Evolutionary conservation across 2,329 filamentous ascomycete species (phyloP).

Genomic region (Alternaria ethzedia): DNA sequence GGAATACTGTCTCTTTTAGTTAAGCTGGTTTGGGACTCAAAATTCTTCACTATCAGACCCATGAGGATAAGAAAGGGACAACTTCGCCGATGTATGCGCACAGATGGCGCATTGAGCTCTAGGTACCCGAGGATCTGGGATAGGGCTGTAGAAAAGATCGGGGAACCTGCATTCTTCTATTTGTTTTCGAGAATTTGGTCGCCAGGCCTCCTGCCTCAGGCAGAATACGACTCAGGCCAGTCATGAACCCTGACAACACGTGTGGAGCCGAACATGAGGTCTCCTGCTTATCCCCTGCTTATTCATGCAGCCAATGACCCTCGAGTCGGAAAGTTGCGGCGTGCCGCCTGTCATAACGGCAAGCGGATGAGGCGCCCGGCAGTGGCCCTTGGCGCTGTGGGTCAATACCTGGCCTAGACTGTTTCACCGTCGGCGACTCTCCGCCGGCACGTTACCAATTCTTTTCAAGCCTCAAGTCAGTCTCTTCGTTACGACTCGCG

Average conservation of each 20-base stretch:
- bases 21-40: background rate
- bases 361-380: background rate
- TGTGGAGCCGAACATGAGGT: conserved; percentile 8
- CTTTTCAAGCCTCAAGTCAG: background rate
- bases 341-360: background rate
- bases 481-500: background rate
- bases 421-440: background rate
- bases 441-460: background rate
- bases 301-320: background rate
- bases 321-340: background rate
- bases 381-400: background rate
- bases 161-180: background rate
- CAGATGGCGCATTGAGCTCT: background rate
- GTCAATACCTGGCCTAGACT: background rate
- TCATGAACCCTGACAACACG: background rate
- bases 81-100: background rate
- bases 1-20: background rate
- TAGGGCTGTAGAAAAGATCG: background rate
- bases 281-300: background rate
- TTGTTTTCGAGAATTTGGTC: background rate
- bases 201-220: background rate
- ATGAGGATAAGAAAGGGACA: background rate
- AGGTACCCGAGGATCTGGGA: background rate
- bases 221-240: background rate
- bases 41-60: background rate